Conservation (phyloP, 2,329 filamentous ascomycete species). For the Phoma herbarum region DNA sequence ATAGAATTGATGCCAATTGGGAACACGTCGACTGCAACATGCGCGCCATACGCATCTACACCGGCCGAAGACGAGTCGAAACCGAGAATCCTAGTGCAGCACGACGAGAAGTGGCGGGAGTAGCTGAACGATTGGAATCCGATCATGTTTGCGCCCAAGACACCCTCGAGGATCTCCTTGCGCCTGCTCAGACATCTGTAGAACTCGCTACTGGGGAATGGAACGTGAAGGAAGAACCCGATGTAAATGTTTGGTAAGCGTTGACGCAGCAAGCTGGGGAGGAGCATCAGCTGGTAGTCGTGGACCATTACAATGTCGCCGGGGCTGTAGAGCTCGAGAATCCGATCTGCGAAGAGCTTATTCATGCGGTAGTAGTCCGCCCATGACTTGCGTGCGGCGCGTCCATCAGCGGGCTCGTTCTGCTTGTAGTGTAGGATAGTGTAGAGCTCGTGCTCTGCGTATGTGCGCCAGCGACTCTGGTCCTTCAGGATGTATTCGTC, state of each 20-base stretch:
- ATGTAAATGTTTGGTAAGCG: conserved; percentile 89
- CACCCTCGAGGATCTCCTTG: conserved; percentile 89
- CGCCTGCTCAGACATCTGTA: conserved; percentile 86
- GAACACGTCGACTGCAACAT: conserved; percentile 91
- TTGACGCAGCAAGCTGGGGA: conserved; percentile 88
- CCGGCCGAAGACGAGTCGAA: conserved; percentile 86
- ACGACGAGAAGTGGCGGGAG: conserved; percentile 92
- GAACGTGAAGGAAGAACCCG: conserved; percentile 91
- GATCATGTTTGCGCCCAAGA: conserved; percentile 89
- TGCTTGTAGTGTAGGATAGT: conserved; percentile 96
- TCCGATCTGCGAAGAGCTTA: conserved; percentile 87
- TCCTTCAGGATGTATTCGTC: conserved; percentile 78
- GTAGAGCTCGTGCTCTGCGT: conserved; percentile 91
- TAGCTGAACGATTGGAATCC: conserved; percentile 97
- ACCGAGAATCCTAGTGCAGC: conserved; percentile 89
- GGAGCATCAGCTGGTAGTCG: conserved; percentile 90
- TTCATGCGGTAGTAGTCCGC: conserved; percentile 94
- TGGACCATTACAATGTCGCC: conserved; percentile 93
- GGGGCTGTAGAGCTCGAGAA: conserved; percentile 87
- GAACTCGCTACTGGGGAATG: conserved; percentile 96
- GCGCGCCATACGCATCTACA: conserved; percentile 86
- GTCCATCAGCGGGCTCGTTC: conserved; percentile 86
- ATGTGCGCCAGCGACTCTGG: conserved; percentile 86
- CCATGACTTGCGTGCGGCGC: conserved; percentile 84
- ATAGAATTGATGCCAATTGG: conserved; percentile 94